Evolutionary conservation across 208 protist species (phyloP).

Genomic region (Leptomonas seymouri): DNA sequence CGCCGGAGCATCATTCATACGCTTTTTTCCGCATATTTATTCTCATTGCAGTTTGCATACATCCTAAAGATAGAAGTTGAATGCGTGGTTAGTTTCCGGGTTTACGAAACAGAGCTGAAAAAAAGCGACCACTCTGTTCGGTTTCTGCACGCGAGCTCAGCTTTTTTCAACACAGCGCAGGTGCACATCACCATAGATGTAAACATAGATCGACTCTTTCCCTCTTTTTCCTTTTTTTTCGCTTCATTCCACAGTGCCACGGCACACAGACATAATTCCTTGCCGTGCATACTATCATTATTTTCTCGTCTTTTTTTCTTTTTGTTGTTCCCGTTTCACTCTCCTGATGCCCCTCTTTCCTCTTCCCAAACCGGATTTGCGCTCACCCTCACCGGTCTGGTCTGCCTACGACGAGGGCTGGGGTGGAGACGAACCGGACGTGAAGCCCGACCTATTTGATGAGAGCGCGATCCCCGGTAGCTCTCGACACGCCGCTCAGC

Average conservation of each 20-base stretch:
- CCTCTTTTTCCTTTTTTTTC: conserved; percentile 22
- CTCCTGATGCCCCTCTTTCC: conserved; percentile 3
- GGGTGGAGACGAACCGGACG: neutral
- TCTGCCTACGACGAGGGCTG: conserved; percentile 69
- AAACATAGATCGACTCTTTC: neutral
- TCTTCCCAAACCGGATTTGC: neutral
- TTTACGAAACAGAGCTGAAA: no score
- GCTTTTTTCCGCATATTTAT: no score
- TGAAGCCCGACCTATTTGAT: neutral
- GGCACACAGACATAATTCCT: no score
- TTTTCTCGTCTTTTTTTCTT: neutral
- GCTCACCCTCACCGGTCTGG: conserved; percentile 50
- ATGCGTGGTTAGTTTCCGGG: no score
- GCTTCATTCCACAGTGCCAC: neutral
- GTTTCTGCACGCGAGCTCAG: no score
- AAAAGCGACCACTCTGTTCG: no score
- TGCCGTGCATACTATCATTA: neutral
- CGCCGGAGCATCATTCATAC: no score
- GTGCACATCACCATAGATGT: no score
- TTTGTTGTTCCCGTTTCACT: neutral
- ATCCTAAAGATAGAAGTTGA: no score
- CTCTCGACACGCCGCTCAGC: neutral
- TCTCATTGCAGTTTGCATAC: no score
- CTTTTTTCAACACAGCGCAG: no score
- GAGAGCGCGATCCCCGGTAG: neutral